A percentile compares a stretch with the other conserved stretches of the same genome.
Conservation (phyloP, 2,329 filamentous ascomycete genomes). For the Aspergillus sp. region DNA sequence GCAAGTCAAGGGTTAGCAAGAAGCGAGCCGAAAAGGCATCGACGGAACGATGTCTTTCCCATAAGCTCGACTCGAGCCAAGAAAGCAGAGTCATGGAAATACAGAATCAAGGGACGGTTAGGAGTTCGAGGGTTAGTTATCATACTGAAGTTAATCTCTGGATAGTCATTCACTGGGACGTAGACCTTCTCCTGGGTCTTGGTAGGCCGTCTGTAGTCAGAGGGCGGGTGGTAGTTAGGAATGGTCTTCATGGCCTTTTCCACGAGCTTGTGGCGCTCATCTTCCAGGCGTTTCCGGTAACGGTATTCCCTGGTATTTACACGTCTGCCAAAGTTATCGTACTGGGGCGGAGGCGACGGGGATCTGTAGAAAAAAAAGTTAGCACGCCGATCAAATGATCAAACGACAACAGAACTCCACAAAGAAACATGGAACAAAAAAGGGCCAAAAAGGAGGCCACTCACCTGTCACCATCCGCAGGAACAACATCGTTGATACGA, state of each 20-base stretch:
- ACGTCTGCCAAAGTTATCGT: slow-evolving; percentile 99
- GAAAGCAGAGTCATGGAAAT: slow-evolving; percentile 33
- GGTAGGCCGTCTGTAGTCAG: slow-evolving; percentile 96
- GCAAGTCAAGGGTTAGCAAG: slow-evolving; percentile 41
- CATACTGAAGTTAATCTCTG: slow-evolving; percentile 99
- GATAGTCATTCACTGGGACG: slow-evolving; percentile 99
- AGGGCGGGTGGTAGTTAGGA: slow-evolving; percentile 97
- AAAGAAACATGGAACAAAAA: slow-evolving; percentile 8
- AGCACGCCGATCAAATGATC: neutral
- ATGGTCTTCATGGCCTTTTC: slow-evolving; percentile 99
- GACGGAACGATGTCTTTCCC: slow-evolving; percentile 30
- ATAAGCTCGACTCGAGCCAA: slow-evolving; percentile 45
- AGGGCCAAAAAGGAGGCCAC: slow-evolving; percentile 32
- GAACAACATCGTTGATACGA: slow-evolving; percentile 97
- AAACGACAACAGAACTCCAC: neutral
- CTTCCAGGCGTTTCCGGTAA: slow-evolving; percentile 96
- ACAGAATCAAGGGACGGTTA: slow-evolving; percentile 54
- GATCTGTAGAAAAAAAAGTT: slow-evolving; percentile 61
- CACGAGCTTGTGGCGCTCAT: slow-evolving; percentile 97
- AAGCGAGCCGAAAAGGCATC: slow-evolving; percentile 41
- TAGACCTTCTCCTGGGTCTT: slow-evolving; percentile 99
- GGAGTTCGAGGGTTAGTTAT: slow-evolving; percentile 98
- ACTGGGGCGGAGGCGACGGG: slow-evolving; percentile 91
- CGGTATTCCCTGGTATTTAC: slow-evolving; percentile 98
- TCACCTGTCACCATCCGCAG: slow-evolving; percentile 91